Evolutionary conservation across 2,329 filamentous ascomycete species (phyloP).

Genomic region (Neofusicoccum laricinum): DNA sequence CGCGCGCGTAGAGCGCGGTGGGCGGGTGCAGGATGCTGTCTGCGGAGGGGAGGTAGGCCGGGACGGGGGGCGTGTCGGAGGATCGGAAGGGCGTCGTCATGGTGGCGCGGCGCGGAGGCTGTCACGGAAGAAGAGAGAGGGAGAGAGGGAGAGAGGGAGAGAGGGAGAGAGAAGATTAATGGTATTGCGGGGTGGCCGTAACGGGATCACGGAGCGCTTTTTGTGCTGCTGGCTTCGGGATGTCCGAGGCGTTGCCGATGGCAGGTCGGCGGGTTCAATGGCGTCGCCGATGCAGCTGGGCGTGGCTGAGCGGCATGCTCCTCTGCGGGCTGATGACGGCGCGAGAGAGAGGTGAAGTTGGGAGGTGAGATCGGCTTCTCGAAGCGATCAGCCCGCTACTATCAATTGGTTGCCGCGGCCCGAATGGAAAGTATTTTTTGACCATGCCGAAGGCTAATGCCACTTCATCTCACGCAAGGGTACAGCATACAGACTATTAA

Average conservation of each 20-base stretch:
- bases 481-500: too few relatives aligned
- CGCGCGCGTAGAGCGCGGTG: constrained; percentile 26
- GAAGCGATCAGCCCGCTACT: constrained; percentile 1
- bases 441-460: too few relatives aligned
- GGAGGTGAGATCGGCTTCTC: constrained; percentile 5
- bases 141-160: neutral
- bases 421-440: too few relatives aligned
- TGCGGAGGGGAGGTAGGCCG: constrained; percentile 37
- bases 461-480: too few relatives aligned
- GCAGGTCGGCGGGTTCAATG: neutral
- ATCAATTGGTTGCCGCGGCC: neutral
- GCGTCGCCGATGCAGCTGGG: neutral
- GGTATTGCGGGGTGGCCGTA: neutral
- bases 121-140: neutral
- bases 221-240: neutral
- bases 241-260: neutral
- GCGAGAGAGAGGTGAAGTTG: neutral
- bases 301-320: neutral
- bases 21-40: constrained; percentile 31
- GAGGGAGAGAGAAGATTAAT: neutral
- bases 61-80: constrained; percentile 14
- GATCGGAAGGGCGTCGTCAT: neutral
- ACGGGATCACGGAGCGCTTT: neutral
- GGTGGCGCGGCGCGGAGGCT: neutral
- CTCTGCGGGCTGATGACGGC: neutral